These are phyloP conservation scores for Ogataea paraovalis DNA, from an alignment of 805 yeast species.

Conservation along the genomic window DNA sequence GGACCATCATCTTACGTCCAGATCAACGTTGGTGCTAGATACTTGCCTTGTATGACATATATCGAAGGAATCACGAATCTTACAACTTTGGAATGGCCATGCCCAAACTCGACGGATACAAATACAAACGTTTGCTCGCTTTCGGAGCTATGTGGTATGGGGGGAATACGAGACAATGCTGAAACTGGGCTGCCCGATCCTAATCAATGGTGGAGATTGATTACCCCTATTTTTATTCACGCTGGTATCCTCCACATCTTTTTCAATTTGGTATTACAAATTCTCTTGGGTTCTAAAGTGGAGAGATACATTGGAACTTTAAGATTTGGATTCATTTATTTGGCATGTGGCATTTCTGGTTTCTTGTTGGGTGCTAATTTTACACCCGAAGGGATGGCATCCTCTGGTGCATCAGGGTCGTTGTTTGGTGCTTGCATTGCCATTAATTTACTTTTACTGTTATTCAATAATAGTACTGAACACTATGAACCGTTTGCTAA, in stretches of 20 bases:
- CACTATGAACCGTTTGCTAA: slow-evolving; percentile 35
- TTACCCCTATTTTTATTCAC: slow-evolving; percentile 68
- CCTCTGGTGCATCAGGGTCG: slow-evolving; percentile 71
- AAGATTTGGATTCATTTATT: slow-evolving; percentile 51
- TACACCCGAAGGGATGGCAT: slow-evolving; percentile 61
- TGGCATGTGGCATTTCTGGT: slow-evolving; percentile 62
- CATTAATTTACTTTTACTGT: slow-evolving; percentile 50
- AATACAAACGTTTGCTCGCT: slow-evolving; percentile 55
- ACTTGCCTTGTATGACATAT: slow-evolving; percentile 64
- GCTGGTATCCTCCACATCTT: slow-evolving; percentile 70
- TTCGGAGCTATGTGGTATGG: slow-evolving; percentile 57
- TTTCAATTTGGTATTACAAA: slow-evolving; percentile 58
- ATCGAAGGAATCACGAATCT: slow-evolving; percentile 48
- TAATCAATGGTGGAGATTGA: slow-evolving; percentile 64
- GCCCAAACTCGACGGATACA: slow-evolving; percentile 59
- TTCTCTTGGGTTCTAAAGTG: slow-evolving; percentile 55
- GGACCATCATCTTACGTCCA: slow-evolving; percentile 68
- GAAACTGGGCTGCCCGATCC: slow-evolving; percentile 37
- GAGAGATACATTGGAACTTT: slow-evolving; percentile 55
- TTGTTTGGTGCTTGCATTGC: slow-evolving; percentile 63
- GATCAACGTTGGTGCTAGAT: slow-evolving; percentile 68
- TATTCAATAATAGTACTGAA: slow-evolving; percentile 44
- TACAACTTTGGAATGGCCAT: slow-evolving; percentile 48
- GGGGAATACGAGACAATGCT: slow-evolving; percentile 37
- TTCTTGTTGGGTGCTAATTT: slow-evolving; percentile 66